phyloP scores from a whole-genome alignment of 352 stramenopile species.

The Globisporangium barbulae region DNA sequence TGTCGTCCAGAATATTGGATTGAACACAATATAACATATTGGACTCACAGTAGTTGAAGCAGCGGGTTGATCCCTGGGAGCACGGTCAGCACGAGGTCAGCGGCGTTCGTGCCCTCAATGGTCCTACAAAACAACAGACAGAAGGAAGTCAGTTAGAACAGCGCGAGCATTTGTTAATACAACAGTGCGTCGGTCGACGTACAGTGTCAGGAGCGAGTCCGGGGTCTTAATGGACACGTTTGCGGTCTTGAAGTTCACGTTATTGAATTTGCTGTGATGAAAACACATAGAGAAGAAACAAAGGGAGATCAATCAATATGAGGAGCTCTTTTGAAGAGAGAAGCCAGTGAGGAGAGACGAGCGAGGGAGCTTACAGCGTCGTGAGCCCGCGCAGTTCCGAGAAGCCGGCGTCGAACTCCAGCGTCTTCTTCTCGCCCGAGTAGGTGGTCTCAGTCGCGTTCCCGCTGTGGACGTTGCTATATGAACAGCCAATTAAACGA shows the following conservation, averaged over 20 bases:
- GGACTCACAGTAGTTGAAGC: conserved; percentile 13
- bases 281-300: not conserved
- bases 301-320: not conserved
- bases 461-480: conserved; percentile 15
- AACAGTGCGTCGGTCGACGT: conserved; percentile 2
- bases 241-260: conserved; percentile 21
- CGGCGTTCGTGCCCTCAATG: conserved; percentile 19
- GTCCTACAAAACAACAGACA: conserved; percentile 13
- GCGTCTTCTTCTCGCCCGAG: not conserved
- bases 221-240: conserved; percentile 17
- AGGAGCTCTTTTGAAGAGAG: not conserved
- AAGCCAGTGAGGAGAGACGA: not conserved
- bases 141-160: not conserved
- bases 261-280: conserved; percentile 21
- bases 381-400: conserved; percentile 15
- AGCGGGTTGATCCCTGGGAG: conserved; percentile 8
- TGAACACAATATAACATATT: not conserved
- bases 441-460: conserved; percentile 7
- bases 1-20: not conserved
- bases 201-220: conserved; percentile 23
- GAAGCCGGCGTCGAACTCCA: conserved; percentile 20
- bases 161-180: not conserved
- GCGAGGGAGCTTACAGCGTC: conserved; percentile 10
- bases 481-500: not conserved
- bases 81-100: conserved; percentile 17